Evolutionary conservation across 78 protist genomes (phyloP).

Genomic region (Protostelium mycophagum): DNA sequence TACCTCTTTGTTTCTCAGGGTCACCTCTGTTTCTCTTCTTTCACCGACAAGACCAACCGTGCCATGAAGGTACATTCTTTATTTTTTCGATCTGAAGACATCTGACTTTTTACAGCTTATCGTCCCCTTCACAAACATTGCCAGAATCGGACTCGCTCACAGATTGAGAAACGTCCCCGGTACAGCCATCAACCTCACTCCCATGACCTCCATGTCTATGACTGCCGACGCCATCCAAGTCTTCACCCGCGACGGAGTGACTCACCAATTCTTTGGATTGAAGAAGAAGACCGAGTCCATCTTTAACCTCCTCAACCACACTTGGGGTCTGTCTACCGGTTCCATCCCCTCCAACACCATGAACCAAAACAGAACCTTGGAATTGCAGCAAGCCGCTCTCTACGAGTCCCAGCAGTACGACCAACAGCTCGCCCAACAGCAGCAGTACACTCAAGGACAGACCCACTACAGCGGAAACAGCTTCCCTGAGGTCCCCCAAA

Average conservation of each 20-base stretch:
- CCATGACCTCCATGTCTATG: not conserved
- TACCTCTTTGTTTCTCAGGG: not conserved
- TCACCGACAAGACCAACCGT: too few relatives aligned
- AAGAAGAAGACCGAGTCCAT: not conserved
- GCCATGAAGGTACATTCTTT: too few relatives aligned
- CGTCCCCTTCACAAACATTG: not conserved
- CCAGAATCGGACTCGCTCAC: not conserved
- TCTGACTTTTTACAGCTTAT: not conserved
- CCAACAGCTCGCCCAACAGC: not conserved
- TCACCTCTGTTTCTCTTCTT: not conserved
- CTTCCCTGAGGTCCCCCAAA: not conserved
- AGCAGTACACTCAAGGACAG: not conserved
- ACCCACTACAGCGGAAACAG: not conserved
- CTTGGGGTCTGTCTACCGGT: not conserved
- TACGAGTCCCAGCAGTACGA: not conserved
- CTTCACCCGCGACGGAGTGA: not conserved
- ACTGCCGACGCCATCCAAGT: not conserved
- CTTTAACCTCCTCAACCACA: not conserved
- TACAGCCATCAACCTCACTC: not conserved
- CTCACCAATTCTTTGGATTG: not conserved
- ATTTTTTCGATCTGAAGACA: too few relatives aligned
- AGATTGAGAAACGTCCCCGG: not conserved
- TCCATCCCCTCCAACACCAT: not conserved
- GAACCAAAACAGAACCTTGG: not conserved
- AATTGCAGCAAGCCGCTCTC: not conserved